Evolutionary conservation across 2,329 filamentous ascomycete genomes (phyloP).

Genomic region (Kalaharituber pfeilii): DNA sequence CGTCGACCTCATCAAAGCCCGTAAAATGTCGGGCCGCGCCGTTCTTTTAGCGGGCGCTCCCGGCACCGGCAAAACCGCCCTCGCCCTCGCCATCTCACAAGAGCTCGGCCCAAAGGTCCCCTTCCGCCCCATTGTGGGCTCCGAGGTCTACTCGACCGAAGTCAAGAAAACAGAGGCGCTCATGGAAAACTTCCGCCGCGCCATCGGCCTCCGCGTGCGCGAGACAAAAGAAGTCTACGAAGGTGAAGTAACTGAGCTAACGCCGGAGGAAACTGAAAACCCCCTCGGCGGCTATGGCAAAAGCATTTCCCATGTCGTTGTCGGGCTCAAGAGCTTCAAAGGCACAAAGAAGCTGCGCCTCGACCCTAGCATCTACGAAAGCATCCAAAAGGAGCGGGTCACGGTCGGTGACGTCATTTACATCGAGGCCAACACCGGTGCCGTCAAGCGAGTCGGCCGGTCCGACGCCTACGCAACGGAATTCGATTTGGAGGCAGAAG

Average conservation of each 20-base stretch:
- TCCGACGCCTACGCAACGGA: constrained; percentile 96
- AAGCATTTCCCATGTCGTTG: constrained; percentile 88
- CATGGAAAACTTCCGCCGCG: constrained; percentile 97
- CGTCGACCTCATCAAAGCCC: constrained; percentile 84
- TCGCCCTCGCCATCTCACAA: constrained; percentile 88
- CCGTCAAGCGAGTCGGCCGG: constrained; percentile 89
- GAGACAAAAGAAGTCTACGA: constrained; percentile 99
- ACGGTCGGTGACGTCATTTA: constrained; percentile 95
- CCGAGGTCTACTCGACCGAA: constrained; percentile 93
- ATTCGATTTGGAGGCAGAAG: constrained; percentile 95
- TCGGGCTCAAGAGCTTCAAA: constrained; percentile 85
- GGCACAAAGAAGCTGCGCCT: constrained; percentile 95
- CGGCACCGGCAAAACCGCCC: constrained; percentile 90
- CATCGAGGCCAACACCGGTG: constrained; percentile 96
- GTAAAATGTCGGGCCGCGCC: constrained; percentile 93
- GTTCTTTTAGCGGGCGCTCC: constrained; percentile 87
- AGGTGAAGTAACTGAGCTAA: constrained; percentile 93
- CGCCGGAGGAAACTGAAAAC: constrained; percentile 95
- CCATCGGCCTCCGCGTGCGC: constrained; percentile 91
- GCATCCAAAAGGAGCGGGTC: constrained; percentile 94
- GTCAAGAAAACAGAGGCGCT: constrained; percentile 98
- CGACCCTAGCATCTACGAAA: constrained; percentile 97
- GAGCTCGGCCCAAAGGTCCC: constrained; percentile 96
- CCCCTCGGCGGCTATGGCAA: constrained; percentile 91
- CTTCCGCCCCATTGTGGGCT: constrained; percentile 94